phyloP scores from a whole-genome alignment of 805 yeast species.

The Millerozyma acaciae region DNA sequence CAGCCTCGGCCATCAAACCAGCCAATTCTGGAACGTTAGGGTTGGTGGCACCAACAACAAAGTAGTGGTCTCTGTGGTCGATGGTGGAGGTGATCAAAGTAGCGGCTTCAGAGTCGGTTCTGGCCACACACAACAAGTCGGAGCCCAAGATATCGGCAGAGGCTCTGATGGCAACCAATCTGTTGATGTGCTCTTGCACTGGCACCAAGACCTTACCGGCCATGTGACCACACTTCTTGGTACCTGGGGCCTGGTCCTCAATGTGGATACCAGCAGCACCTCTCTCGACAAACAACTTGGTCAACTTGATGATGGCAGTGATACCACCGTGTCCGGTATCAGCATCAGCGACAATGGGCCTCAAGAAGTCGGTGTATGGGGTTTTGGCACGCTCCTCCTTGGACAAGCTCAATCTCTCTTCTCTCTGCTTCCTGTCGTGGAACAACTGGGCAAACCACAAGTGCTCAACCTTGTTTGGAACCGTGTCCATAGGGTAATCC shows the following conservation, averaged over 20 bases:
- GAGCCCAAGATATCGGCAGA: slow-evolving; percentile 92
- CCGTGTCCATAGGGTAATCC: slow-evolving; percentile 98
- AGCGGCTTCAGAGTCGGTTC: slow-evolving; percentile 98
- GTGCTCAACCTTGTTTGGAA: slow-evolving; percentile 97
- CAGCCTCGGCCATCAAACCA: slow-evolving; percentile 78
- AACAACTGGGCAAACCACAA: slow-evolving; percentile 93
- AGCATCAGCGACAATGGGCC: slow-evolving; percentile 96
- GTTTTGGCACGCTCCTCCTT: slow-evolving; percentile 64
- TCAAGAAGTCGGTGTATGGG: slow-evolving; percentile 77
- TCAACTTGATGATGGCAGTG: slow-evolving; percentile 91
- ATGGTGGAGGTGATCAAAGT: slow-evolving; percentile 91
- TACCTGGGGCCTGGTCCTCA: slow-evolving; percentile 98
- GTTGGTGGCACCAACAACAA: slow-evolving; percentile 86
- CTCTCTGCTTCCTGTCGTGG: slow-evolving; percentile 96
- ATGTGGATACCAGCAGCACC: slow-evolving; percentile 99
- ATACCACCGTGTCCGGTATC: slow-evolving; percentile 99
- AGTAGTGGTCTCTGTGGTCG: slow-evolving; percentile 92
- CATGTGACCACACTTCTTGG: slow-evolving; percentile 99
- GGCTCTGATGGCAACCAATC: slow-evolving; percentile 90
- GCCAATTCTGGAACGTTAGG: slow-evolving; percentile 72
- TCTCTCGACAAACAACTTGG: slow-evolving; percentile 92
- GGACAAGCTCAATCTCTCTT: slow-evolving; percentile 65
- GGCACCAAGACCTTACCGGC: slow-evolving; percentile 98
- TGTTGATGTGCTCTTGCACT: slow-evolving; percentile 93
- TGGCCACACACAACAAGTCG: slow-evolving; percentile 82